phyloP scores from a whole-genome alignment of 2,329 filamentous ascomycete species.

The Fusarium keratoplasticum region DNA sequence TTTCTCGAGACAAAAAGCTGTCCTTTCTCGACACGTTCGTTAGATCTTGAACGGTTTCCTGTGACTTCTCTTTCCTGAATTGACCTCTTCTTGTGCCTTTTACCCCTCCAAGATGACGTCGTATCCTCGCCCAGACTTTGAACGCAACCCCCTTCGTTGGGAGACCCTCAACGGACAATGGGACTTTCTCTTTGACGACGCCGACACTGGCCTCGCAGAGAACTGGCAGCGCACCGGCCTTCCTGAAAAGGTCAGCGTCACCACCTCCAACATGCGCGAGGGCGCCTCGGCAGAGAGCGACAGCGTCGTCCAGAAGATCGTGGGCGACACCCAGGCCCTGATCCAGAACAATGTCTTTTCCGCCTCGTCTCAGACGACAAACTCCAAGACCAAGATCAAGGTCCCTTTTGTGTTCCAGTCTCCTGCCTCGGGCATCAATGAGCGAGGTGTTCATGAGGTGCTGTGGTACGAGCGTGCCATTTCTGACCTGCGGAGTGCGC shows the following conservation, averaged over 20 bases:
- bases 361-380: constrained; percentile 42
- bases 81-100: background rate
- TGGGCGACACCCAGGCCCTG: constrained; percentile 60
- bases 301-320: constrained; percentile 57
- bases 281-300: constrained; percentile 52
- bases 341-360: constrained; percentile 58
- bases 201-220: constrained; percentile 64
- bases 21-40: background rate
- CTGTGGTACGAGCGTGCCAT: constrained; percentile 73
- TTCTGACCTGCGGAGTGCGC: constrained; percentile 58
- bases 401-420: constrained; percentile 76
- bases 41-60: background rate
- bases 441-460: constrained; percentile 73
- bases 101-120: constrained; percentile 32
- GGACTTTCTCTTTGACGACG: constrained; percentile 74
- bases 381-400: constrained; percentile 64
- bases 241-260: constrained; percentile 54
- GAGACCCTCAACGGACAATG: constrained; percentile 71
- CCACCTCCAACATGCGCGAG: constrained; percentile 35
- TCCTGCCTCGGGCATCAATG: constrained; percentile 70
- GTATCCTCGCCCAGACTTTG: constrained; percentile 75
- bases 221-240: constrained; percentile 66
- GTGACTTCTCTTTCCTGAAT: background rate
- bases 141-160: constrained; percentile 67
- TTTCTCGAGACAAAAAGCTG: constrained; percentile 10